Percentiles rank a stretch among this genome's conserved stretches.
Evolutionary conservation across 176 grass and related monocot genomes (phyloP).

Genomic region (Oryza glumipatula): DNA sequence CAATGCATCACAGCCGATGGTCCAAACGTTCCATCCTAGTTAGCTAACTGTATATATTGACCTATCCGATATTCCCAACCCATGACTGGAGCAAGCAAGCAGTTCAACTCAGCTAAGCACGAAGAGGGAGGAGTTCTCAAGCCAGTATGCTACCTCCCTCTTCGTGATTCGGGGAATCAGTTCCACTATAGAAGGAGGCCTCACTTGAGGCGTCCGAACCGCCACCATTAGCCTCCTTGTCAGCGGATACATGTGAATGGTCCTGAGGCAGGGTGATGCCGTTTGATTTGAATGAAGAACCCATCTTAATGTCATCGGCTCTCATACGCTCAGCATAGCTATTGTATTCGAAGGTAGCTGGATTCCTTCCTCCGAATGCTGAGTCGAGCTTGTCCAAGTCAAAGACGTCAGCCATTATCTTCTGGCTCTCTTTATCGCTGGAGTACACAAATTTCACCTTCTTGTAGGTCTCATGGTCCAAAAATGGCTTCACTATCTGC

Average conservation of each 20-base stretch:
- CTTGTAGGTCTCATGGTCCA: slow-evolving; percentile 74
- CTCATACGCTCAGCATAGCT: slow-evolving; percentile 64
- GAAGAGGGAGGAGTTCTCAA: neutral
- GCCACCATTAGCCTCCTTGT: slow-evolving; percentile 11
- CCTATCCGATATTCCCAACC: too few species aligned
- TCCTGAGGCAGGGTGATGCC: neutral
- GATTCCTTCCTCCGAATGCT: slow-evolving; percentile 61
- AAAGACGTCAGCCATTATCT: slow-evolving; percentile 79
- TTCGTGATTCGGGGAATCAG: slow-evolving; percentile 38
- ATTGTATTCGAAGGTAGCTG: slow-evolving; percentile 60
- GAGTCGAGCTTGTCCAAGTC: slow-evolving; percentile 72
- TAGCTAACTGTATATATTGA: slow-evolving; percentile 24
- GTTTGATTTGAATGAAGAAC: slow-evolving; percentile 24
- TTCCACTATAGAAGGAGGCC: slow-evolving; percentile 64
- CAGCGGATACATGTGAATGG: slow-evolving; percentile 26
- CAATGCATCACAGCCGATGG: slow-evolving; percentile 14
- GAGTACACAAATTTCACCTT: slow-evolving; percentile 87
- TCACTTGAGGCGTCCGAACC: slow-evolving; percentile 57
- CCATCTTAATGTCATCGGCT: slow-evolving; percentile 71
- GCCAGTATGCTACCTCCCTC: neutral
- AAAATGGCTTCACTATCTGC: slow-evolving; percentile 82
- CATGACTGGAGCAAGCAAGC: neutral
- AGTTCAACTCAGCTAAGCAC: neutral
- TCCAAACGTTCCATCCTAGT: slow-evolving; percentile 8
- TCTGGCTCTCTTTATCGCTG: slow-evolving; percentile 67